Evolutionary conservation across 768 basidiomycete species (phyloP).

Genomic region (Leccinellum luteum): DNA sequence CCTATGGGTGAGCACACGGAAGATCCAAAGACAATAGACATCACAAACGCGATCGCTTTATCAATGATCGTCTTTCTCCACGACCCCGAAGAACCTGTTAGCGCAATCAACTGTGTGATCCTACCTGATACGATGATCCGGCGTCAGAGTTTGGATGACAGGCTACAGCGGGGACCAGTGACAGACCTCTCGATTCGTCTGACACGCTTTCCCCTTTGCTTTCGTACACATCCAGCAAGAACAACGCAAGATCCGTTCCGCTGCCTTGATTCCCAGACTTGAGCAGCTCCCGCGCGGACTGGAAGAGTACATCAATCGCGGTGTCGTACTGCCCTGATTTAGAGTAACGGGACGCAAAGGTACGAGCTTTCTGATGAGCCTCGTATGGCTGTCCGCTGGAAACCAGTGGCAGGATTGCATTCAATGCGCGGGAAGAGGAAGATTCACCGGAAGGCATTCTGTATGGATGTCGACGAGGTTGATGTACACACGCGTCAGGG

Average conservation of each 20-base stretch:
- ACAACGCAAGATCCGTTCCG: conserved; percentile 80
- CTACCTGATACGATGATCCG: conserved; percentile 50
- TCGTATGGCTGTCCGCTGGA: conserved; percentile 75
- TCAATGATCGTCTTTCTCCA: conserved; percentile 94
- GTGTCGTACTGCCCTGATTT: conserved; percentile 80
- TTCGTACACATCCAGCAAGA: conserved; percentile 84
- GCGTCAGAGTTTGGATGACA: neutral
- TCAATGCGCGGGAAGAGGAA: conserved; percentile 64
- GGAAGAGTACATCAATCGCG: conserved; percentile 92
- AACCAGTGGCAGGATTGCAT: conserved; percentile 74
- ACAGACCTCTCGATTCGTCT: conserved; percentile 80
- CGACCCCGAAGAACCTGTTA: conserved; percentile 71
- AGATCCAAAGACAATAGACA: conserved; percentile 6
- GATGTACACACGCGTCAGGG: neutral
- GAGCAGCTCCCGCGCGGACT: conserved; percentile 81
- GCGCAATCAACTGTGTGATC: conserved; percentile 87
- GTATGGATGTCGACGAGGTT: conserved; percentile 10
- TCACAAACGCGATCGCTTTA: conserved; percentile 72
- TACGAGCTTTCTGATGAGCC: conserved; percentile 95
- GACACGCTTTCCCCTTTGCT: conserved; percentile 64
- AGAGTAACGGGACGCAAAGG: conserved; percentile 84
- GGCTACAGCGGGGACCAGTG: neutral
- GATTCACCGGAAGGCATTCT: conserved; percentile 25
- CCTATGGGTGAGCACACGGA: conserved; percentile 14
- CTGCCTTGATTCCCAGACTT: conserved; percentile 88